Evolutionary conservation across 306 rosid genomes (phyloP), one percentile per base, ranked within the genome.

Genomic region (Clitoria ternatea): DNA sequence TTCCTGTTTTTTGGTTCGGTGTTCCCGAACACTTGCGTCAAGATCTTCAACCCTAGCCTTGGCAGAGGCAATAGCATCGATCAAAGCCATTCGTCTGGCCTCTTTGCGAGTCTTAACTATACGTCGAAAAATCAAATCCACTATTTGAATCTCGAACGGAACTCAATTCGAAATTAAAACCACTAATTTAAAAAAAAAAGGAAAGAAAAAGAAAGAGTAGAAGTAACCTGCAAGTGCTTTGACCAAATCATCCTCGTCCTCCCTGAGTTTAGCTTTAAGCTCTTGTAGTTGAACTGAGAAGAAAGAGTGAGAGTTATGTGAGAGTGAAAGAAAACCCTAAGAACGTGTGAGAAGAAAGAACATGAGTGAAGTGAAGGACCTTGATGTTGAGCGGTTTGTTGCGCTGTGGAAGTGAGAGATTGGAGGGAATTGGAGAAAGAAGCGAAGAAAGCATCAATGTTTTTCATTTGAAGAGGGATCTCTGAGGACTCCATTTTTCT

Each of bases 161-260:
- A 29, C 6, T 44, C 23, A 76, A 75, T 61, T 43, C 24, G 1
- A 43, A 44, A 18, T 20, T 15, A 7, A 2, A 57, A 44, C 10
- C 3, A 14, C 14, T 17, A 7, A 11, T 15, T 11, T 27, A 29
- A 45, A 65, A 24, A 1, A 7, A 10, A 55, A 42, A 20, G 12
- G 1, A 43, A 29, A 62, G 37, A 45, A 20, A 60, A 52, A 37
- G 42, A 32, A 9, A 61, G 69, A n/a, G 18, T 2, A 9, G 49
- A 13, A 32, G 42, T 17, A 20, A 88, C 97, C 96, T 74, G 92
- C 88, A n/a, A 88, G 75, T 44, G 96, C 87, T 83, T 84, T 87
- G 36, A 91, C 96, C 83, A 90, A 82, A 27, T 87, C 92, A 82
- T 87, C 97, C 75, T 94, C 99, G 0, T 88, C 85, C 66, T 86